These are phyloP conservation scores for Beauveria asiatica DNA, from an alignment of 2,329 filamentous ascomycete genomes.

Conservation along the genomic window DNA sequence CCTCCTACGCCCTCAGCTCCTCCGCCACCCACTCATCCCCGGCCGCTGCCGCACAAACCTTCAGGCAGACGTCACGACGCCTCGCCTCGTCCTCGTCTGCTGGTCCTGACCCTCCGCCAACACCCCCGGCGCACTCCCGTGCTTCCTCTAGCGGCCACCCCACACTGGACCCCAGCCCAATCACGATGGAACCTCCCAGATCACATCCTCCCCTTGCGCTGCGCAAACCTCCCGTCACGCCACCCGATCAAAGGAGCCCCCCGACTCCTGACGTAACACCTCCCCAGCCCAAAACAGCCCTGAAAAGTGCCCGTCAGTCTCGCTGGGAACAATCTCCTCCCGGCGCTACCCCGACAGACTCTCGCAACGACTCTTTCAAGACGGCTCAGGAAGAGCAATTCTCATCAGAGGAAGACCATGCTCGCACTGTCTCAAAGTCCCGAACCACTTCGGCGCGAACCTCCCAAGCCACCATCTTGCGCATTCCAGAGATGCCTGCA, in stretches of 20 bases:
- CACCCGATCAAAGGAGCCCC: constrained; percentile 56
- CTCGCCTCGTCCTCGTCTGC: constrained; percentile 23
- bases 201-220: constrained; percentile 27
- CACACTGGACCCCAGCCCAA: constrained; percentile 34
- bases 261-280: constrained; percentile 71
- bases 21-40: constrained; percentile 21
- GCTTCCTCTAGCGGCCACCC: constrained; percentile 46
- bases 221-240: constrained; percentile 44
- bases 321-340: constrained; percentile 41
- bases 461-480: constrained; percentile 37
- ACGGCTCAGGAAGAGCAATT: constrained; percentile 60
- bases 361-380: constrained; percentile 61
- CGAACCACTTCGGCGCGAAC: constrained; percentile 30
- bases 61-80: constrained; percentile 34
- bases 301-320: constrained; percentile 37
- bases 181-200: constrained; percentile 29
- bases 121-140: constrained; percentile 52
- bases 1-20: constrained; percentile 16
- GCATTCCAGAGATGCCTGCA: constrained; percentile 20
- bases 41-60: constrained; percentile 29
- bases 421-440: constrained; percentile 33
- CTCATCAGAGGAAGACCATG: constrained; percentile 52
- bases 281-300: constrained; percentile 42
- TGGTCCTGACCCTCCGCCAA: constrained; percentile 49
- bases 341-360: constrained; percentile 48